Base-by-base conservation (phyloP, 768 basidiomycete genomes). In the Kwoniella pini region DNA sequence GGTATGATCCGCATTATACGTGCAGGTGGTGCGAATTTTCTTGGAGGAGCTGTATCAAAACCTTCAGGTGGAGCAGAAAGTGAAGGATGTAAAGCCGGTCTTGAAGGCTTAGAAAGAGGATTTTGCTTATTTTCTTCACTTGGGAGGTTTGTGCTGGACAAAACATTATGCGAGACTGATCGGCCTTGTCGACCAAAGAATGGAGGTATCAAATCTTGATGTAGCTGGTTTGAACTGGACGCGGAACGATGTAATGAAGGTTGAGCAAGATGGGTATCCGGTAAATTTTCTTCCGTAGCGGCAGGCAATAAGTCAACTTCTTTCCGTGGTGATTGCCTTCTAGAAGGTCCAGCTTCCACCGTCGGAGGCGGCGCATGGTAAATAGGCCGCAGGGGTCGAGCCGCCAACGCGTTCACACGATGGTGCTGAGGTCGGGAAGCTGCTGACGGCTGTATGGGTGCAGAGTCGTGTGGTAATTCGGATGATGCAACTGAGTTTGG, bases 141-240 rank as follows among this genome's bases (percentile, higher is more conserved):
- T 17, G 19, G 27, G 9, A 40, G 36, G 19, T 26, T 17, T 15
- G 49, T 36, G 26, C 46, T 38, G 6, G 65, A 54, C 6, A 74
- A 62, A 15, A 64, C 49, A 27, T 39, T 60, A 33, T 69, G 70
- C 3, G 72, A 74, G 5, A 52, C 61, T 4, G 70, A 71, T 44
- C 72, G 65, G 22, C 44, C 51, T 30, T 66, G 62, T 2, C 30
- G 30, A 26, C 24, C 42, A n/a, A 54, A 36, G 7, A 36, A 42
- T 28, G 19, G 52, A 11, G 27, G 24, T 15, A 17, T 6, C 5
- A 19, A 28, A 21, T 54, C n/a, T 19, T 21, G 43, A 28, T 24
- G 19, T 36, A 36, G 33, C 7, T 15, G 33, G 7, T 7, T 15
- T 6, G 40, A 46, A 19, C 11, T 39, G 15, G 57, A 58, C 1